Evolutionary conservation across 768 basidiomycete genomes (phyloP), one percentile per base, ranked within the genome.

Genomic region (Coprinopsis strossmayeri): DNA sequence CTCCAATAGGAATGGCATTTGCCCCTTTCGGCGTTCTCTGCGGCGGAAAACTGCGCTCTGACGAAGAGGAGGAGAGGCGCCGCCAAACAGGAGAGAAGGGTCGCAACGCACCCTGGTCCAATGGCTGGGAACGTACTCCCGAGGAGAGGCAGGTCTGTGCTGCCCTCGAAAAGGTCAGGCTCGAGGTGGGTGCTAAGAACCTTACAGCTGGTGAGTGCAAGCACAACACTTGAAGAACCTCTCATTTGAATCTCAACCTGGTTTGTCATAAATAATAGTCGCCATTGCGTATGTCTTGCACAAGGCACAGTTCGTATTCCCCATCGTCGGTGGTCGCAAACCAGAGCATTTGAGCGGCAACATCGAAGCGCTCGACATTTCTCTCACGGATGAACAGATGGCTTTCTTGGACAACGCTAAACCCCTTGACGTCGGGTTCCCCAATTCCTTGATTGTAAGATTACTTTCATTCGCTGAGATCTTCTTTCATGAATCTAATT

Each of bases 201-300:
- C 60, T 79, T 52, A 69, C 69, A 4, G 60, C 76, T 13, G 68
- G 72, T 72, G 15, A 7, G 30, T n/a, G n/a, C n/a, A 51, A 53
- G 24, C n/a, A n/a, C 5, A 61, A 55, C 30, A 10, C 26, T 34
- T 11, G 15, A 41, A 10, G n/a, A n/a, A n/a, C 51, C 49, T 40
- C 26, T 9, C 27, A 44, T 38, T 32, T 32, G 9, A 15, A 32
- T 32, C 30, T 32, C 30, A 32, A 32, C 30, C 30, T 32, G 9
- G 30, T 13, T 34, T 17, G 23, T 59, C n/a, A n/a, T n/a, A n/a
- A n/a, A n/a, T n/a, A n/a, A n/a, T 28, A 70, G 72, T 75, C 9
- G 73, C 74, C 17, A 69, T 78, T 46, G 71, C 73, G n/a, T 77
- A 76, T 48, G 59, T 78, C 15, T 62, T 78, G 60, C 71, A 74